Conservation (phyloP, 148 eudicot species). For the Camellia lanceoleosa region DNA sequence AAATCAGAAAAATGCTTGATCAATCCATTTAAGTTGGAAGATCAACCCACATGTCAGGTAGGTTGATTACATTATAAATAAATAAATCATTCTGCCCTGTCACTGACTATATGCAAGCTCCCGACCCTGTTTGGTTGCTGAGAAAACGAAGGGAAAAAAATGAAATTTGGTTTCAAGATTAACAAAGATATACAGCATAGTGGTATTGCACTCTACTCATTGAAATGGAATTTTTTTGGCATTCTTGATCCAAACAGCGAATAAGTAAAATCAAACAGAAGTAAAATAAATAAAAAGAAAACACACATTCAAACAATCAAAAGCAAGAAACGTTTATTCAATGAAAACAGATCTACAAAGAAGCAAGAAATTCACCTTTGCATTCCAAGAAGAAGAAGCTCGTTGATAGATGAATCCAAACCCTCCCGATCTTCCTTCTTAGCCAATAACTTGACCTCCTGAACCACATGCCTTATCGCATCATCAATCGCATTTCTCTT, state of each 20-base stretch:
- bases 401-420: slow-evolving; percentile 53
- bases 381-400: slow-evolving; percentile 67
- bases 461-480: slow-evolving; percentile 75
- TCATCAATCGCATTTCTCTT: slow-evolving; percentile 37
- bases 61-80: too few species aligned
- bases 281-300: not conserved
- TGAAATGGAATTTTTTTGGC: not conserved
- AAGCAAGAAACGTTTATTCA: not conserved
- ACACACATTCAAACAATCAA: not conserved
- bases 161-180: not conserved
- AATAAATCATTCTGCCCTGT: too few species aligned
- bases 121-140: not conserved
- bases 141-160: not conserved
- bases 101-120: too few species aligned
- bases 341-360: not conserved
- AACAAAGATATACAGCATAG: not conserved
- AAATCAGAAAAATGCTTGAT: too few species aligned
- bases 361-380: slow-evolving; percentile 40
- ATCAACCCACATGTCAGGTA: too few species aligned
- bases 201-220: not conserved
- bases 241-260: not conserved
- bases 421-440: slow-evolving; percentile 52
- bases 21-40: too few species aligned
- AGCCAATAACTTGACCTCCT: slow-evolving; percentile 68
- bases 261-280: not conserved